Evolutionary conservation across 1,139 yeast genomes (phyloP).

Genomic region (Blastobotrys buckinghamii): DNA sequence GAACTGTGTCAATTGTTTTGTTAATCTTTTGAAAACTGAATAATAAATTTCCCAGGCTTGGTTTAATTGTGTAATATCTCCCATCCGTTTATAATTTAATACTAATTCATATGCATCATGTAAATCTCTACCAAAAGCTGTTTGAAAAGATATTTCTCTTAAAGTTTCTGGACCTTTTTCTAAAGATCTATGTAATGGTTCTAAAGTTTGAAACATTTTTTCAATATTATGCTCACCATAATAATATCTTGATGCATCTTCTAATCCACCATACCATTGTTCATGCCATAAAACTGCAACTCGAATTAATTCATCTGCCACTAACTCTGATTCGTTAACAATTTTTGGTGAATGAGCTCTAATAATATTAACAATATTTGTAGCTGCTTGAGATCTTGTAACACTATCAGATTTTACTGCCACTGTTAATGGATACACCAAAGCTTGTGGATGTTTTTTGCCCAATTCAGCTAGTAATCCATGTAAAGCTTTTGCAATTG

Average conservation of each 20-base stretch:
- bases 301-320: constrained; percentile 87
- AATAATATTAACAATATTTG: constrained; percentile 88
- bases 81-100: constrained; percentile 72
- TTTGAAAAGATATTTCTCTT: constrained; percentile 88
- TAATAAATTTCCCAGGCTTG: constrained; percentile 98
- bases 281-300: constrained; percentile 98
- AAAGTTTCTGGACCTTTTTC: constrained; percentile 88
- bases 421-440: constrained; percentile 91
- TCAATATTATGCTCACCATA: constrained; percentile 94
- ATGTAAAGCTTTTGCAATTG: constrained; percentile 73
- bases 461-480: constrained; percentile 84
- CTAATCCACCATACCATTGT: constrained; percentile 96
- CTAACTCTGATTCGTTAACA: constrained; percentile 90
- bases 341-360: constrained; percentile 75
- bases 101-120: constrained; percentile 95
- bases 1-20: constrained; percentile 81
- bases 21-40: constrained; percentile 85
- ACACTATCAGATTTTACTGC: constrained; percentile 93
- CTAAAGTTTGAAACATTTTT: constrained; percentile 86
- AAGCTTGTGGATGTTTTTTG: constrained; percentile 93
- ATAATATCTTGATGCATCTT: constrained; percentile 90
- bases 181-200: constrained; percentile 79
- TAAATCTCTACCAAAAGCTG: constrained; percentile 89
- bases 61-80: constrained; percentile 80
- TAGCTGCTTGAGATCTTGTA: constrained; percentile 85